These are phyloP conservation scores for Zygnema cylindricum DNA, from an alignment of 139 green algal genomes.

Conservation along the genomic window DNA sequence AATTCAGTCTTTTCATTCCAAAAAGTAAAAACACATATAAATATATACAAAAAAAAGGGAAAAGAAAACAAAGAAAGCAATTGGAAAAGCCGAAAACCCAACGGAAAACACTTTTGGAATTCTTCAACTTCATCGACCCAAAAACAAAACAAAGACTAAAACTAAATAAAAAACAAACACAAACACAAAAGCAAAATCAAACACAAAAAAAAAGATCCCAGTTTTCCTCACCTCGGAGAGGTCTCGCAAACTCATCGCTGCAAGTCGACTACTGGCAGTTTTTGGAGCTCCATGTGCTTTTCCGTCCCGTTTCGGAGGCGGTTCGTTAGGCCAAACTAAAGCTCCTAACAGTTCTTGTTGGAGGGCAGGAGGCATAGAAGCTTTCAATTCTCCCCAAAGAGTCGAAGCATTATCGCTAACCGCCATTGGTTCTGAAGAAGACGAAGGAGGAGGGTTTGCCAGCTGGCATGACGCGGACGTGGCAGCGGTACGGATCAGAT, in stretches of 20 bases:
- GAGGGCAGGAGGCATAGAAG: background rate
- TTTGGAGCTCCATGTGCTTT: background rate
- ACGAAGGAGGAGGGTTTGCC: background rate
- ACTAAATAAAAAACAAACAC: too few relatives aligned
- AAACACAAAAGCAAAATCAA: too few relatives aligned
- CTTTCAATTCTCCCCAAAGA: background rate
- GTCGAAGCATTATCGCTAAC: background rate
- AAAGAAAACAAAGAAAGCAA: background rate
- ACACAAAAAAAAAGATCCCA: too few relatives aligned
- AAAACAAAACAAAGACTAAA: too few relatives aligned
- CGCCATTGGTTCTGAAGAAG: background rate
- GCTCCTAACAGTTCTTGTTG: background rate
- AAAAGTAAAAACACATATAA: too few relatives aligned
- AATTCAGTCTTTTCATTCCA: too few relatives aligned
- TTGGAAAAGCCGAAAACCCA: background rate
- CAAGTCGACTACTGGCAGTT: background rate
- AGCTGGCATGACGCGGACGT: too few relatives aligned
- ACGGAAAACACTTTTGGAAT: too few relatives aligned
- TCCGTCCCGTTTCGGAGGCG: background rate
- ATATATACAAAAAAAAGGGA: background rate
- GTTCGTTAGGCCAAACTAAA: background rate
- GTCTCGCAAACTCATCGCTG: background rate
- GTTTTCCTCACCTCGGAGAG: background rate
- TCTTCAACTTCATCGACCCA: too few relatives aligned
- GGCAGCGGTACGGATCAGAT: too few relatives aligned